Conservation (phyloP, 495 filamentous ascomycete species). For the Neurospora africana region DNA sequence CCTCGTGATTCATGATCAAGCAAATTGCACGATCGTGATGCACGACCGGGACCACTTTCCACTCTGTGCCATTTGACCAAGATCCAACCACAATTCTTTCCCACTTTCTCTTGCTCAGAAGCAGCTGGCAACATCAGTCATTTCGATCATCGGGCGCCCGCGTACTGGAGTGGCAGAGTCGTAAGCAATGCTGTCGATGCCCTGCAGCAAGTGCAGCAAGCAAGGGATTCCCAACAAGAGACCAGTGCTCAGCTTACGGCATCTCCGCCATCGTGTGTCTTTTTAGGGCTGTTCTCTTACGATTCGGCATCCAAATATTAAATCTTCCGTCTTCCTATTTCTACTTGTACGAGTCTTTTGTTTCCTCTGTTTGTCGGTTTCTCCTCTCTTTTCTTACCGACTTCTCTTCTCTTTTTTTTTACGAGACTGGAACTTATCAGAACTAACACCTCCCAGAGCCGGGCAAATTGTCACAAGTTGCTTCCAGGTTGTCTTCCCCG, state of each 20-base stretch:
- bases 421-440: not conserved
- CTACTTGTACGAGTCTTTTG: not conserved
- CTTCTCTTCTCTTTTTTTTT: not conserved
- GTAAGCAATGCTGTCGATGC: not conserved
- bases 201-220: not conserved
- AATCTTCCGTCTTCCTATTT: not conserved
- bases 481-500: slow-evolving; percentile 1
- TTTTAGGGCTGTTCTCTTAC: not conserved
- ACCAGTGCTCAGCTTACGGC: slow-evolving; percentile 2
- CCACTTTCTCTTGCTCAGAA: not conserved
- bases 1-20: not conserved
- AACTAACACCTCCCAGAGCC: not conserved
- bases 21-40: not conserved
- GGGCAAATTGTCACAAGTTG: not conserved
- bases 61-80: not conserved
- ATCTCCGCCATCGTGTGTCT: not conserved
- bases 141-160: not conserved
- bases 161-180: not conserved
- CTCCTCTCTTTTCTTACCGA: slow-evolving; percentile 2
- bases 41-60: not conserved
- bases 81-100: not conserved
- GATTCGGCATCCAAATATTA: not conserved
- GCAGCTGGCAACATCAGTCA: not conserved
- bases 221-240: not conserved
- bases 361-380: not conserved